Percentiles rank a stretch among this genome's conserved stretches.
phyloP scores from a whole-genome alignment of 306 rosid species.

The Aeschynomene evenia region DNA sequence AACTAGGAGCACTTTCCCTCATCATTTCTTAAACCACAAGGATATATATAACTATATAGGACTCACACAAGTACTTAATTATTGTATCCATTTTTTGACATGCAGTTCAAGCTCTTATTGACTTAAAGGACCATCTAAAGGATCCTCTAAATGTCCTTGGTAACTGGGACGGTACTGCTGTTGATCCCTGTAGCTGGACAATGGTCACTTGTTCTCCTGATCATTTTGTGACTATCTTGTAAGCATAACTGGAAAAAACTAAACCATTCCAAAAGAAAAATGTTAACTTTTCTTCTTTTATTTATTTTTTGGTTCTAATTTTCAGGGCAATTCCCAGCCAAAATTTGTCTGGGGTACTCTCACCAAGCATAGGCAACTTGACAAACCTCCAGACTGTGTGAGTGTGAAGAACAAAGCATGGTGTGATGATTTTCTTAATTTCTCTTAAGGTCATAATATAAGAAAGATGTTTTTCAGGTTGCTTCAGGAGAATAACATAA shows the following conservation, averaged over 20 bases:
- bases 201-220: conserved; percentile 82
- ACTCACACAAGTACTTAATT: background rate
- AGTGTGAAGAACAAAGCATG: conserved; percentile 35
- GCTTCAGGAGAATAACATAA: conserved; percentile 71
- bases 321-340: conserved; percentile 85
- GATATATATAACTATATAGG: background rate
- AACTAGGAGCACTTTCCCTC: conserved; percentile 20
- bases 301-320: background rate
- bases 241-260: conserved; percentile 35
- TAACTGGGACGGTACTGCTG: conserved; percentile 80
- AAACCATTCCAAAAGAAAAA: background rate
- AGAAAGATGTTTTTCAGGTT: conserved; percentile 47
- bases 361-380: conserved; percentile 83
- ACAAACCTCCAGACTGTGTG: conserved; percentile 71
- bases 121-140: conserved; percentile 44
- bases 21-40: background rate
- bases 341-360: conserved; percentile 72
- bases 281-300: background rate
- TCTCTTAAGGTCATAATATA: conserved; percentile 12
- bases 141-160: conserved; percentile 64
- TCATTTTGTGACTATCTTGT: conserved; percentile 63
- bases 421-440: background rate
- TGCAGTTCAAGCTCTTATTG: conserved; percentile 76
- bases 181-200: conserved; percentile 94
- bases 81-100: background rate